Base-by-base conservation (phyloP, 2,329 filamentous ascomycete genomes). In the Cladosporium sp. region DNA sequence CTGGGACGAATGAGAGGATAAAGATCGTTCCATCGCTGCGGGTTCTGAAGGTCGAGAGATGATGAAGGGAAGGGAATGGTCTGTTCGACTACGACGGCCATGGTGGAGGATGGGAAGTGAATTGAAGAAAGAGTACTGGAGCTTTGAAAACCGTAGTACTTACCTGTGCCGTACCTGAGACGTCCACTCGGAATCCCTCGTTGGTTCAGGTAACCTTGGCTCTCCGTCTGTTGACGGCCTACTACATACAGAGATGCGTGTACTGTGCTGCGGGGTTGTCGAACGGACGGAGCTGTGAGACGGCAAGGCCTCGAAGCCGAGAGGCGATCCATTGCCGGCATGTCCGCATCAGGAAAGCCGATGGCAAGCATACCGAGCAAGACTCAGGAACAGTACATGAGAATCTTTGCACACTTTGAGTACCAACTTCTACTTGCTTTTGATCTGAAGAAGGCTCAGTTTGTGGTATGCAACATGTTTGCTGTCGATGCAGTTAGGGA, bases 1-100 rank as follows among this genome's bases (percentile, higher is more conserved):
- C 67, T 64, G 11, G 70, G 70, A 9, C 70, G 64, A n/a, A 73
- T 64, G 2, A 73, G 64, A 37, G 72, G 70, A 20, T 72, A 64
- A 9, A 73, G 64, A 3, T 60, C 63, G 52, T 65, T 70, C 72
- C 72, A 73, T 57, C 72, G 64, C 11, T 62, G 49, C 7, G 69
- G 56, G 42, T 69, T 71, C 17, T 66, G 61, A 34, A 71, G 65
- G 38, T 72, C 68, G 15, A 73, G 65, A 19, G 62, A 55, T 36
- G 62, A 36, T 3, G 63, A 45, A 8, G 63, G 57, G 59, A 72
- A 73, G 2, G 72, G 72, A 15, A 72, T 66, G 2, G 72, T 73
- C 59, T 72, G 72, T 38, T 71, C 67, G 38, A 73, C 71, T 17
- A 72, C 67, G n/a, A 73, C 65, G 34, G 70, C 65, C 72, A 73